These are phyloP conservation scores for Lichtheimia hyalospora DNA, from an alignment of 371 early-diverging fungal genomes.

Conservation along the genomic window DNA sequence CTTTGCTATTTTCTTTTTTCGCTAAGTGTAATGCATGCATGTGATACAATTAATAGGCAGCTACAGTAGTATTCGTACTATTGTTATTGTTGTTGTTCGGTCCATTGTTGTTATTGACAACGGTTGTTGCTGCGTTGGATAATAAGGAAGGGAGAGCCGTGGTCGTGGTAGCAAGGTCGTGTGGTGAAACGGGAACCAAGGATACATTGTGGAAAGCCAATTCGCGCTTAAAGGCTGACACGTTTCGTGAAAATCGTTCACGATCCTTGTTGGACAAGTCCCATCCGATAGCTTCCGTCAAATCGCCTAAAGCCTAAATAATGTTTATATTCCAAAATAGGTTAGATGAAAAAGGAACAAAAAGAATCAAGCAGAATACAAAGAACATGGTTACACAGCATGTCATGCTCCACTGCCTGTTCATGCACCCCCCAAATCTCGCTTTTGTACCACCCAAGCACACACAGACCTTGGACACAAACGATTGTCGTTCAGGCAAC, in stretches of 20 bases:
- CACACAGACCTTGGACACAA: constrained; percentile 55
- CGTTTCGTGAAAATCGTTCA: constrained; percentile 81
- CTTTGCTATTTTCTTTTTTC: neutral
- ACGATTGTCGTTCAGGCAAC: constrained; percentile 67
- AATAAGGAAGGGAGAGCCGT: too few relatives aligned
- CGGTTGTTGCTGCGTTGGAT: neutral
- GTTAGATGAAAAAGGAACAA: too few relatives aligned
- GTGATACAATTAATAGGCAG: neutral
- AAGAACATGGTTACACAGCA: too few relatives aligned
- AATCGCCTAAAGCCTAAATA: constrained; percentile 41
- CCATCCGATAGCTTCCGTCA: constrained; percentile 71
- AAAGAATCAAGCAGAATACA: too few relatives aligned
- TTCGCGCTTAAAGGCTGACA: constrained; percentile 67
- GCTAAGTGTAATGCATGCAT: neutral
- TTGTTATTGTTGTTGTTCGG: neutral
- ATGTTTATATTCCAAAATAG: neutral
- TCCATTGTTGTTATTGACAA: neutral
- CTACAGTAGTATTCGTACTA: neutral
- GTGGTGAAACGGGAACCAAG: constrained; percentile 33
- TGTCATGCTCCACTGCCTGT: too few relatives aligned
- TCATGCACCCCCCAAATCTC: neutral
- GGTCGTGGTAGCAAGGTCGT: too few relatives aligned
- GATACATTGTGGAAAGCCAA: constrained; percentile 50
- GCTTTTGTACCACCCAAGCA: neutral
- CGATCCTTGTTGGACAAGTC: constrained; percentile 65